phyloP scores from a whole-genome alignment of 768 basidiomycete genomes.

The Mrakia frigida region DNA sequence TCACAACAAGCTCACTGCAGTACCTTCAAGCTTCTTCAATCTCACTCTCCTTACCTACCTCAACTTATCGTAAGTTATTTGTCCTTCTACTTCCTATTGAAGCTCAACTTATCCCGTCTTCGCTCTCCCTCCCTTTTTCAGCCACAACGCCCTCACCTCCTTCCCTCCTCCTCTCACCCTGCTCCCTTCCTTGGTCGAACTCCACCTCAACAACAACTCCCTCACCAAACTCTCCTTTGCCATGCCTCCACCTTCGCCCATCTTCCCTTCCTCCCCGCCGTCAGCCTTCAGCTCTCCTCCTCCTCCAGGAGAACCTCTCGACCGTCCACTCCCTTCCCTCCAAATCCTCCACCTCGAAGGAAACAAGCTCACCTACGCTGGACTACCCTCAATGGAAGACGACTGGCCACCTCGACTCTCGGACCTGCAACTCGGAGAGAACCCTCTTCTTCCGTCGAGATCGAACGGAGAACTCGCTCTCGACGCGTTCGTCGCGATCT shows the following conservation, averaged over 20 bases:
- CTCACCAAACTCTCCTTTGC: constrained; percentile 23
- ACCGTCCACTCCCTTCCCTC: constrained; percentile 10
- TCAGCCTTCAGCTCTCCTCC: constrained; percentile 18
- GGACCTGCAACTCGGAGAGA: constrained; percentile 5
- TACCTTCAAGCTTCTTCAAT: constrained; percentile 21
- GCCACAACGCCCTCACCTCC: constrained; percentile 21
- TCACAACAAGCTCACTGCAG: constrained; percentile 20
- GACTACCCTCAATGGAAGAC: not conserved
- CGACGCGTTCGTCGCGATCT: not conserved
- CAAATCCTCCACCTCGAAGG: constrained; percentile 24
- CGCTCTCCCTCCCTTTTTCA: not conserved
- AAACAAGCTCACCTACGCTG: constrained; percentile 16
- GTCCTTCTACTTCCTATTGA: too few species aligned
- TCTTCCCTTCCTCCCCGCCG: constrained; percentile 22
- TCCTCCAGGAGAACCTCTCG: not conserved
- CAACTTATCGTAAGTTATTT: constrained; percentile 24
- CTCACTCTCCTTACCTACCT: constrained; percentile 22
- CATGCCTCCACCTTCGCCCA: constrained; percentile 25
- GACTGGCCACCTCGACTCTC: constrained; percentile 19
- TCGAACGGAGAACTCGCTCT: not conserved
- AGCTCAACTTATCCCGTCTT: not conserved
- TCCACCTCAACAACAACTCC: constrained; percentile 20
- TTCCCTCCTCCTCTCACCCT: constrained; percentile 29
- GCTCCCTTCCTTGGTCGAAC: constrained; percentile 14
- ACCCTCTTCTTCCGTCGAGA: constrained; percentile 8